phyloP scores from a whole-genome alignment of 106 monocot species.

The Platanthera zijinensis region DNA sequence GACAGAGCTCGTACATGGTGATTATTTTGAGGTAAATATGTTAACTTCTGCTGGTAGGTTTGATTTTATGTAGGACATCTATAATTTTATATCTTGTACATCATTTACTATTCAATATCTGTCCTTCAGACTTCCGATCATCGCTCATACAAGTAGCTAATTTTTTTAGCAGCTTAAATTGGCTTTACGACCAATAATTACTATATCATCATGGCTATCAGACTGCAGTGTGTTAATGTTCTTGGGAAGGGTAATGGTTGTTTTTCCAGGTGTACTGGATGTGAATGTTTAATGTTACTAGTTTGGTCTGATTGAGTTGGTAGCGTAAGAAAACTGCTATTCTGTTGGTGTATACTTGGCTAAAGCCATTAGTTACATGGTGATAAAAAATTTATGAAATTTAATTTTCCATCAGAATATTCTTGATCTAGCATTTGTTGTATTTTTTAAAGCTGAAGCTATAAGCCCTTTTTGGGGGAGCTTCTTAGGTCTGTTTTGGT shows the following conservation, averaged over 20 bases:
- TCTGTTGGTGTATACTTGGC: neutral
- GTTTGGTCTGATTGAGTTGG: neutral
- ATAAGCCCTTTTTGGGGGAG: no score
- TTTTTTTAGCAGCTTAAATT: neutral
- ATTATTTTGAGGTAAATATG: constrained; percentile 83
- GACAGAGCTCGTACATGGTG: constrained; percentile 79
- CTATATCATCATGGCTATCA: neutral
- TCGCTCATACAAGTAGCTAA: neutral
- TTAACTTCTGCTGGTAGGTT: constrained; percentile 2
- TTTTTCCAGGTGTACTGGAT: neutral
- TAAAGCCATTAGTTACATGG: neutral
- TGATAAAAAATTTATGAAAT: neutral
- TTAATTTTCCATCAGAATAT: neutral
- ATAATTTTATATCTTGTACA: neutral
- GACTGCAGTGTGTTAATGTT: neutral
- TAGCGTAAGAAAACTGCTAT: neutral
- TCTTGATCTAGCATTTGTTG: neutral
- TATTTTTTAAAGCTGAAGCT: neutral
- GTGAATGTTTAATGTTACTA: neutral
- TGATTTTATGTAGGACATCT: neutral
- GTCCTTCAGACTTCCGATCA: neutral
- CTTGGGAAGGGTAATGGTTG: neutral
- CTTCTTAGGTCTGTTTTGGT: no score
- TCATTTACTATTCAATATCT: neutral
- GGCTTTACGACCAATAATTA: neutral